Conservation (phyloP, 139 green algal genomes). For the Closterium sp. region DNA sequence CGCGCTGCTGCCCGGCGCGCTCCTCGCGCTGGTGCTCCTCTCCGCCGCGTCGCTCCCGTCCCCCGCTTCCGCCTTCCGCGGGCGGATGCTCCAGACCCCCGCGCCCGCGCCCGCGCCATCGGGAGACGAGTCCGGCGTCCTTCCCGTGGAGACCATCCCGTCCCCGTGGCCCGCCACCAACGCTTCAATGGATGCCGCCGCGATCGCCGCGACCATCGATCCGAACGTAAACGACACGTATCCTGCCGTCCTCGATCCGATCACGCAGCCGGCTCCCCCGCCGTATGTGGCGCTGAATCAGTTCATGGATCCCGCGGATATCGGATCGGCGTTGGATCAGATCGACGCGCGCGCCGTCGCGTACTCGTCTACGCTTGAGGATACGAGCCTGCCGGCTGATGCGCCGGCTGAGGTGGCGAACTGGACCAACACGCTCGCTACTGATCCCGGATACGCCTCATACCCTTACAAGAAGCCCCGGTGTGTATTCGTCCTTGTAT, state of each 20-base stretch:
- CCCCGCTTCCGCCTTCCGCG: background rate
- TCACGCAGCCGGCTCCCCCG: background rate
- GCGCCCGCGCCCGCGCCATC: too few species aligned
- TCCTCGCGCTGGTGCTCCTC: background rate
- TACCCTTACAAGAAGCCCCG: background rate
- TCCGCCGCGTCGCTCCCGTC: background rate
- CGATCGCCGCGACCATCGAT: background rate
- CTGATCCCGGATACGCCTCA: background rate
- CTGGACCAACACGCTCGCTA: background rate
- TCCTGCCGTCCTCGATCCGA: background rate
- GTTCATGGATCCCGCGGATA: background rate
- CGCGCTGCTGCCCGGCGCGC: background rate
- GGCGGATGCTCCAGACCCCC: background rate
- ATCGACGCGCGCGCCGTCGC: background rate
- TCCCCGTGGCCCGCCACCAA: background rate
- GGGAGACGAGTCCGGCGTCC: too few species aligned
- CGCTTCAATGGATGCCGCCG: background rate
- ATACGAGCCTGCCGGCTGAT: background rate
- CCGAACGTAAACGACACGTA: background rate
- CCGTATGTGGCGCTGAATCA: background rate
- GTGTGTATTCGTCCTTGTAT: background rate
- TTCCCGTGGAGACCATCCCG: background rate
- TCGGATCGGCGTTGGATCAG: background rate
- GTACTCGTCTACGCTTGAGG: background rate
- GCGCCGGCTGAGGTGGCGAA: background rate